phyloP scores from a whole-genome alignment of 768 basidiomycete genomes.

The Termitomyces sp. region DNA sequence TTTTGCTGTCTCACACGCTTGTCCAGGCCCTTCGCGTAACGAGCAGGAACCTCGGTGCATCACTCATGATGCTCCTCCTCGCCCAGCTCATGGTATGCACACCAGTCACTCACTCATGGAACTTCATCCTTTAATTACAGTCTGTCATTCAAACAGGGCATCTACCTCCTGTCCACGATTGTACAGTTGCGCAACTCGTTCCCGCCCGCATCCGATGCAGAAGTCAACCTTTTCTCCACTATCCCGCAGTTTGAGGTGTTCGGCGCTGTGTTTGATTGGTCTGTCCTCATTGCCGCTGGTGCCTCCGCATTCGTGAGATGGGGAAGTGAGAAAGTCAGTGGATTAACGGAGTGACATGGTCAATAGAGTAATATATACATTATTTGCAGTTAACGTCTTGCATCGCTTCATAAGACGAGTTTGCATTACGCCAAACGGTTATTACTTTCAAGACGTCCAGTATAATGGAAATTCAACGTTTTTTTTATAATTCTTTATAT shows the following conservation, averaged over 20 bases:
- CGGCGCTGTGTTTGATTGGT: slow-evolving; percentile 69
- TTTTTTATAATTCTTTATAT: slow-evolving; percentile 8
- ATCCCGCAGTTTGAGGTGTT: slow-evolving; percentile 75
- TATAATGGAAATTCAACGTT: not conserved
- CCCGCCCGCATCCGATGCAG: slow-evolving; percentile 48
- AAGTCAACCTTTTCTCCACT: slow-evolving; percentile 60
- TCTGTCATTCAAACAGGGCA: slow-evolving; percentile 45
- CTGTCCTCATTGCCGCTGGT: slow-evolving; percentile 61
- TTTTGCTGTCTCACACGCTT: not conserved
- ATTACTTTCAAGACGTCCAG: not conserved
- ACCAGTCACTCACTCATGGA: not conserved
- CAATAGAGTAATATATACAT: not conserved
- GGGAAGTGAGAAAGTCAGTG: slow-evolving; percentile 45
- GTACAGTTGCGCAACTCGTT: slow-evolving; percentile 82
- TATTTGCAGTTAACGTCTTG: not conserved
- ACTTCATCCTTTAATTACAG: not conserved
- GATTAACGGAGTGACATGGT: slow-evolving; percentile 18
- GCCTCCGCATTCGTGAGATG: slow-evolving; percentile 50
- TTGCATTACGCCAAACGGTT: not conserved
- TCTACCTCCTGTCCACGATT: slow-evolving; percentile 79
- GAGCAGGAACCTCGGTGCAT: slow-evolving; percentile 67
- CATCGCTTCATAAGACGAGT: not conserved
- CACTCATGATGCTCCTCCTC: slow-evolving; percentile 71
- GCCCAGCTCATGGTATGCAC: slow-evolving; percentile 75
- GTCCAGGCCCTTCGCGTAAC: slow-evolving; percentile 57